Conservation (phyloP, 345 rosid species). For the Camelina laxa region DNA sequence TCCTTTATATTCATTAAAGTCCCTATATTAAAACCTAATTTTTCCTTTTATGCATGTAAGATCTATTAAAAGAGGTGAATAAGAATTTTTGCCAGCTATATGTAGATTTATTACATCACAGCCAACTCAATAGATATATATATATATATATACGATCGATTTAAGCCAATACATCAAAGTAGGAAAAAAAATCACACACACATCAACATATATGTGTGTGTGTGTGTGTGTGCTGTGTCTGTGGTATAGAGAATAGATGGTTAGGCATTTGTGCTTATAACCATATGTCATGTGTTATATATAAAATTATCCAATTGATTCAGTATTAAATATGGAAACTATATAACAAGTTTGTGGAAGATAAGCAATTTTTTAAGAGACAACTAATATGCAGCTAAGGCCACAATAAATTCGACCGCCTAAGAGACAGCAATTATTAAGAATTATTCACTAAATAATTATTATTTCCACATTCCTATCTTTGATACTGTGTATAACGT, state of each 20-base stretch:
- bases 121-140: neutral
- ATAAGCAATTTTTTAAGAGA: constrained; percentile 21
- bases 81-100: neutral
- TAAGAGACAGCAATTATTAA: constrained; percentile 1
- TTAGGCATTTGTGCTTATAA: neutral
- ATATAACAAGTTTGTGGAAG: constrained; percentile 17
- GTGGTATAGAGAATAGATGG: neutral
- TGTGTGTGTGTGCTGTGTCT: too few species aligned
- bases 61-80: neutral
- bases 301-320: neutral
- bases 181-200: neutral
- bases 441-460: constrained; percentile 5
- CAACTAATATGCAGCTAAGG: constrained; percentile 43
- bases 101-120: neutral
- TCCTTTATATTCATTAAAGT: neutral
- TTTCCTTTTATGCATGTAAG: neutral
- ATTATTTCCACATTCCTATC: constrained; percentile 1
- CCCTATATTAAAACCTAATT: neutral
- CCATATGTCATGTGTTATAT: neutral
- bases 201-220: neutral
- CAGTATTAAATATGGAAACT: neutral
- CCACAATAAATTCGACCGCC: constrained; percentile 16
- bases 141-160: neutral
- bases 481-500: constrained; percentile 1
- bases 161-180: neutral